A percentile compares a stretch with the other conserved stretches of the same genome.
Evolutionary conservation across 768 basidiomycete species (phyloP).

Genomic region (Tylopilus rubrobrunneus): DNA sequence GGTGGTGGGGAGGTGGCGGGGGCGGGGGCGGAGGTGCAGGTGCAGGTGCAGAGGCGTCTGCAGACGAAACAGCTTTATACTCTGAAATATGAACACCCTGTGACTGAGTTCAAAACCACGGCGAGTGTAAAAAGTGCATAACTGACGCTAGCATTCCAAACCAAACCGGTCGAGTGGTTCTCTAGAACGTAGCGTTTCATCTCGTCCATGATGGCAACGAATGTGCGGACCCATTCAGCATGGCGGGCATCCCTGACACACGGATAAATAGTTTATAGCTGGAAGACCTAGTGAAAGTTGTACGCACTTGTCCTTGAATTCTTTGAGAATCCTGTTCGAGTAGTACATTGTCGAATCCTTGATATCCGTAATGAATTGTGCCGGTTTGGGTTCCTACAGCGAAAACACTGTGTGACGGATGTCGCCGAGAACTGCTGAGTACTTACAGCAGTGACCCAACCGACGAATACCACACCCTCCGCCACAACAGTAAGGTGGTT

Average conservation of each 20-base stretch:
- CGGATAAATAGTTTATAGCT: conserved; percentile 3
- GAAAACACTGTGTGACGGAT: not conserved
- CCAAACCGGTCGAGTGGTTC: conserved; percentile 79
- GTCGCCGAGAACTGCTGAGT: not conserved
- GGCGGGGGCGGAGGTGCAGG: conserved; percentile 53
- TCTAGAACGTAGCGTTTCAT: conserved; percentile 81
- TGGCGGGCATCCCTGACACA: conserved; percentile 73
- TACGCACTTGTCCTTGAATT: conserved; percentile 86
- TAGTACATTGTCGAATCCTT: conserved; percentile 89
- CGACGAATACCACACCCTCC: conserved; percentile 77
- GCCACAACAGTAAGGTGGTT: conserved; percentile 77
- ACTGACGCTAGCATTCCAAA: conserved; percentile 82
- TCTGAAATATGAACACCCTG: conserved; percentile 58
- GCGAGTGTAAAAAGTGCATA: not conserved
- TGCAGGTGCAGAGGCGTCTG: conserved; percentile 31
- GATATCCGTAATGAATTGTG: conserved; percentile 70
- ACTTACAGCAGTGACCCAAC: conserved; percentile 85
- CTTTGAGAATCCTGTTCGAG: conserved; percentile 85
- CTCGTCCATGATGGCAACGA: conserved; percentile 67
- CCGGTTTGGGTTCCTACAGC: conserved; percentile 69
- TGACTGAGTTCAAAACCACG: not conserved
- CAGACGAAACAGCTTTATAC: conserved; percentile 39
- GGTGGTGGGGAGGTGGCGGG: conserved; percentile 54
- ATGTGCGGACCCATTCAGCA: conserved; percentile 82
- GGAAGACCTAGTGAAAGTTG: not conserved